These are phyloP conservation scores for Botryosphaeria dothidea DNA, from an alignment of 2,329 filamentous ascomycete genomes.

Conservation along the genomic window DNA sequence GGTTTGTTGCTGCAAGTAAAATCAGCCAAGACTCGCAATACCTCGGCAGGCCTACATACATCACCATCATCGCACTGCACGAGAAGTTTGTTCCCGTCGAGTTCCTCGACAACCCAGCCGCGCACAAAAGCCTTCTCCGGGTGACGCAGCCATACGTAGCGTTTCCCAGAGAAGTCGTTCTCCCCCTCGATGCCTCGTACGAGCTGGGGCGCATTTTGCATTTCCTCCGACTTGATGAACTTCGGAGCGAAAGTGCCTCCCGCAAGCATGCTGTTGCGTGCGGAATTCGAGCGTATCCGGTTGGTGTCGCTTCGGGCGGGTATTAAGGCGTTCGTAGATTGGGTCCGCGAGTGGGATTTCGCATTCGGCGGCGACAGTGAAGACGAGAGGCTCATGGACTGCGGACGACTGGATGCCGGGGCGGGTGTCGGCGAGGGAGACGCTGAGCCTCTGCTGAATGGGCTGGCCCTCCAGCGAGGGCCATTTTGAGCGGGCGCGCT, in stretches of 20 bases:
- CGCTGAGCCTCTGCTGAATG: conserved; percentile 68
- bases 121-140: conserved; percentile 84
- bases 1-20: conserved; percentile 69
- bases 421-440: conserved; percentile 61
- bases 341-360: conserved; percentile 66
- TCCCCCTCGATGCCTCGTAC: conserved; percentile 84
- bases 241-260: conserved; percentile 91
- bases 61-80: conserved; percentile 94
- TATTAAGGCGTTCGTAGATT: conserved; percentile 52
- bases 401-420: conserved; percentile 61
- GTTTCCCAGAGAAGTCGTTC: conserved; percentile 97
- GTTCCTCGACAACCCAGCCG: conserved; percentile 86
- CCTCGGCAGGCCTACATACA: conserved; percentile 53
- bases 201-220: conserved; percentile 58
- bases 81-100: conserved; percentile 66
- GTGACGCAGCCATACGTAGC: conserved; percentile 97
- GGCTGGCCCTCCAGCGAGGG: conserved; percentile 76
- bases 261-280: conserved; percentile 60
- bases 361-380: conserved; percentile 49
- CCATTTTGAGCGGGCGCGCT: conserved; percentile 60
- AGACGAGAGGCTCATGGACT: conserved; percentile 73
- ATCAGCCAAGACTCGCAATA: background rate
- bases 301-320: conserved; percentile 37
- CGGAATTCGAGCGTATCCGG: conserved; percentile 61
- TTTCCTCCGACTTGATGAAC: conserved; percentile 88